phyloP scores from a whole-genome alignment of 371 early-diverging fungal genomes.

The Syncephalastrum monosporum region DNA sequence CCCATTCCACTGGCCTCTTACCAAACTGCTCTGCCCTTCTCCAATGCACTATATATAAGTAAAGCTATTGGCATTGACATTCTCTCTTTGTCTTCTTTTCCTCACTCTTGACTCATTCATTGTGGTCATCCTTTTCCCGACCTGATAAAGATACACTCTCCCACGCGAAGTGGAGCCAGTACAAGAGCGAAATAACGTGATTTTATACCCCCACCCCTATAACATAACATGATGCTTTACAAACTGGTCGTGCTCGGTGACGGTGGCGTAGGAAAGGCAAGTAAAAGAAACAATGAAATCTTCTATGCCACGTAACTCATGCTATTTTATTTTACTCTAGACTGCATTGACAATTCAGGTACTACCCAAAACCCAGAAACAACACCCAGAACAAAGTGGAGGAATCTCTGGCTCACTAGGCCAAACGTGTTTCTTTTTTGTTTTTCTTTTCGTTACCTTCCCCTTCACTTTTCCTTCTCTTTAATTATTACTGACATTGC shows the following conservation, averaged over 20 bases:
- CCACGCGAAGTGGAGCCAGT: too few species aligned
- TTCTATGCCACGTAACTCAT: conserved; percentile 4
- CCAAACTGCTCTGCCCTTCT: too few species aligned
- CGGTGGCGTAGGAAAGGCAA: conserved; percentile 26
- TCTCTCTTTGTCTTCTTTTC: too few species aligned
- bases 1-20: too few species aligned
- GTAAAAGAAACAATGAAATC: neutral
- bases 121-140: too few species aligned
- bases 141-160: too few species aligned
- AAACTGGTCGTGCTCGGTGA: conserved; percentile 24
- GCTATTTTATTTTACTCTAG: conserved; percentile 3
- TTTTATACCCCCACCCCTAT: too few species aligned
- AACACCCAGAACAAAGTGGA: neutral
- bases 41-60: too few species aligned
- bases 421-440: neutral
- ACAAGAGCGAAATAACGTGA: too few species aligned
- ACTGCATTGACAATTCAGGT: conserved; percentile 24
- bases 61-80: too few species aligned
- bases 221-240: conserved; percentile 20
- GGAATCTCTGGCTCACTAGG: neutral
- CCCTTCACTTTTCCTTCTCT: neutral
- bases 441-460: neutral
- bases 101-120: too few species aligned
- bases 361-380: neutral
- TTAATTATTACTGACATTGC: too few species aligned